phyloP scores from a whole-genome alignment of 2,329 filamentous ascomycete genomes.

The Westerdykella sp. region DNA sequence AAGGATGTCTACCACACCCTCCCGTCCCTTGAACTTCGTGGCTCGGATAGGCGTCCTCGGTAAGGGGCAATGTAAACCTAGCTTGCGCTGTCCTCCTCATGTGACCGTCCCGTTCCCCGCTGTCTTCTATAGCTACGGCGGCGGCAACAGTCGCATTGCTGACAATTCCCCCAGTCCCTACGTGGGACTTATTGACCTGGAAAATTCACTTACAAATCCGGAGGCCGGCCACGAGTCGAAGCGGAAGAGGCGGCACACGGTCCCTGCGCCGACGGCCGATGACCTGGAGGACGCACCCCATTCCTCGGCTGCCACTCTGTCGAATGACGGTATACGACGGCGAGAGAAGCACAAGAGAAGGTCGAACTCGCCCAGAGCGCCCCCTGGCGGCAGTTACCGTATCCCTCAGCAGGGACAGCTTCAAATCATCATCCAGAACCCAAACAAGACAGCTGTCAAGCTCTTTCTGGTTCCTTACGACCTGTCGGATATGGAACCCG shows the following conservation, averaged over 20 bases:
- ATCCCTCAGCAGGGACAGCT: conserved; percentile 91
- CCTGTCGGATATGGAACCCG: conserved; percentile 82
- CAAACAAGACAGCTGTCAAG: conserved; percentile 96
- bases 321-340: conserved; percentile 37
- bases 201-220: conserved; percentile 62
- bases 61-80: conserved; percentile 80
- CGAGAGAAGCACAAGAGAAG: conserved; percentile 56
- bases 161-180: conserved; percentile 93
- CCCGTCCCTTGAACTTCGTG: conserved; percentile 83
- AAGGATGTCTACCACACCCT: conserved; percentile 93
- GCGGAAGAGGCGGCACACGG: conserved; percentile 35
- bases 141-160: conserved; percentile 55
- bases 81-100: conserved; percentile 78
- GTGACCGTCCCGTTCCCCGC: conserved; percentile 87
- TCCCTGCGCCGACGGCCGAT: conserved; percentile 15
- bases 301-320: background rate
- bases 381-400: conserved; percentile 83
- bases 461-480: conserved; percentile 93
- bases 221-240: conserved; percentile 40
- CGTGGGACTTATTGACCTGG: conserved; percentile 85
- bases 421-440: conserved; percentile 96
- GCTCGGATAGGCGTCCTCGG: conserved; percentile 94
- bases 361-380: conserved; percentile 54
- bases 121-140: conserved; percentile 89
- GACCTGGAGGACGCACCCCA: conserved; percentile 14